Evolutionary conservation across 306 rosid species (phyloP).

Genomic region (Fagus sylvatica): DNA sequence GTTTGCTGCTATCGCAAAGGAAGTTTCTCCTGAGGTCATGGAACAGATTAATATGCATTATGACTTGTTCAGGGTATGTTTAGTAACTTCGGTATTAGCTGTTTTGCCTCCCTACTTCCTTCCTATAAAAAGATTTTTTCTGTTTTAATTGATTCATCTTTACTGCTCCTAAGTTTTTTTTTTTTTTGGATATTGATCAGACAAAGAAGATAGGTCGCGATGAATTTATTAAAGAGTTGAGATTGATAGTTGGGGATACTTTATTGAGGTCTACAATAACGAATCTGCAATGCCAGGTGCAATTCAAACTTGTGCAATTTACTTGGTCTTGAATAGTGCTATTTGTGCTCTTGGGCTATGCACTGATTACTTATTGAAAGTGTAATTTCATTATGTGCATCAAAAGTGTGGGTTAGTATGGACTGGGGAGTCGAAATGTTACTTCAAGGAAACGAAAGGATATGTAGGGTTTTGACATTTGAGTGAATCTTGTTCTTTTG

Average conservation of each 20-base stretch:
- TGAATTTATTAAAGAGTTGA: conserved; percentile 67
- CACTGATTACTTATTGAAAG: background rate
- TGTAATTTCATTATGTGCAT: background rate
- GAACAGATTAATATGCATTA: conserved; percentile 45
- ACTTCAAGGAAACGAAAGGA: background rate
- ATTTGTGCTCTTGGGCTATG: background rate
- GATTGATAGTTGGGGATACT: conserved; percentile 72
- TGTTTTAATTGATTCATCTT: conserved; percentile 15
- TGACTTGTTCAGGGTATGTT: conserved; percentile 56
- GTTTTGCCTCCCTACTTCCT: background rate
- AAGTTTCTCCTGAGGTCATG: conserved; percentile 53
- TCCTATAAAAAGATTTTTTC: background rate
- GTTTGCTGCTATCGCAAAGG: conserved; percentile 58
- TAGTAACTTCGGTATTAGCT: conserved; percentile 8
- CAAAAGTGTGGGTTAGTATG: background rate
- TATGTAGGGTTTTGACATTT: background rate
- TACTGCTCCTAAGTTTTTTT: background rate
- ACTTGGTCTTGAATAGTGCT: background rate
- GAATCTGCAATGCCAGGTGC: conserved; percentile 61
- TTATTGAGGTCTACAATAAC: conserved; percentile 63
- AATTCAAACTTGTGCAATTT: no score
- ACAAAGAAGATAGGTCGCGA: conserved; percentile 64
- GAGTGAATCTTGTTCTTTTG: background rate
- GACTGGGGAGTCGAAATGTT: background rate
- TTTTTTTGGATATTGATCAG: conserved; percentile 36